A percentile compares a stretch with the other conserved stretches of the same genome.
Conservation (phyloP, 2,329 filamentous ascomycete species). For the Aspergillus caelatus region DNA sequence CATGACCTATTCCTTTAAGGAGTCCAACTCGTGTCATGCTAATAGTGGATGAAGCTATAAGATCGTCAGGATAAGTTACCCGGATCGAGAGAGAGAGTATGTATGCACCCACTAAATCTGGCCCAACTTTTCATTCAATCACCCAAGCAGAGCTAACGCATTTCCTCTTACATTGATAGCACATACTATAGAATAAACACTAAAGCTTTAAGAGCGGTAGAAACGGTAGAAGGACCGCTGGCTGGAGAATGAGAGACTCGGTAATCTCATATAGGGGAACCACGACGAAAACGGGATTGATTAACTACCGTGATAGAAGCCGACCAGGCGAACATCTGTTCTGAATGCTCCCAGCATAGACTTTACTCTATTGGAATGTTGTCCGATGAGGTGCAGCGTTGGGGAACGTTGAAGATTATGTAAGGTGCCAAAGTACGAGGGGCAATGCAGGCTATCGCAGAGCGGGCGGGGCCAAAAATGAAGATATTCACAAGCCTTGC, state of each 20-base stretch:
- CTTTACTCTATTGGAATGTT: not conserved
- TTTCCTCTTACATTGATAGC: not conserved
- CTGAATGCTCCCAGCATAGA: not conserved
- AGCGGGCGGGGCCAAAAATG: slow-evolving; percentile 1
- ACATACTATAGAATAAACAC: not conserved
- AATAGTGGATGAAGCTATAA: not conserved
- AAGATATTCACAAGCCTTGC: not conserved
- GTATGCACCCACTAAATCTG: not conserved
- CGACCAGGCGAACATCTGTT: not conserved
- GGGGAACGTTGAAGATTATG: not conserved
- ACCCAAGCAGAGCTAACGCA: not conserved
- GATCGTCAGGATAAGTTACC: not conserved
- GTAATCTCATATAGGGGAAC: not conserved
- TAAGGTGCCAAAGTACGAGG: not conserved
- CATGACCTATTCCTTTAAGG: not conserved
- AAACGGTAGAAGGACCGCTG: too few relatives aligned
- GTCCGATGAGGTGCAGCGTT: not conserved
- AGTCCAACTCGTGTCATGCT: not conserved
- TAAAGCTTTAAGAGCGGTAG: too few relatives aligned
- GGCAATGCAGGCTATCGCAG: not conserved
- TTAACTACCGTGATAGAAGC: not conserved
- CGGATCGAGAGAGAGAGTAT: not conserved
- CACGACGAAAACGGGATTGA: not conserved
- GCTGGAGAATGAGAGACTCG: not conserved
- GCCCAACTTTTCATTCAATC: not conserved